Conservation (phyloP, 768 basidiomycete genomes). For the Amanita subjunquillea region DNA sequence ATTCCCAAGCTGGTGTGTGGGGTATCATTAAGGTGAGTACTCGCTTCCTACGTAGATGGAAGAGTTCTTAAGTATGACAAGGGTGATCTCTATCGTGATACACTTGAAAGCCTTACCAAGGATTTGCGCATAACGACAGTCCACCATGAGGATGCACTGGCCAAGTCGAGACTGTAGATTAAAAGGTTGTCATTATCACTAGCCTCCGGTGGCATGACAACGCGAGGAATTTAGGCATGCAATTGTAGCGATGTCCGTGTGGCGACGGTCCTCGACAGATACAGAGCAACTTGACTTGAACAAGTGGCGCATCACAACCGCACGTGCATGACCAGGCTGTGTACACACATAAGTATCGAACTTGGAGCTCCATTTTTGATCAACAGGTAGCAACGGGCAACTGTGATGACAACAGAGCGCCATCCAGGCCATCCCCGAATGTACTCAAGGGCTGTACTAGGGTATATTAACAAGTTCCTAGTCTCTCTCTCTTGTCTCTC, state of each 20-base stretch:
- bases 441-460: background rate
- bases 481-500: conserved; percentile 6
- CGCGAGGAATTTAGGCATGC: no score
- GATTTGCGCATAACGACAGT: conserved; percentile 25
- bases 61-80: conserved; percentile 14
- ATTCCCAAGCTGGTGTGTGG: conserved; percentile 56
- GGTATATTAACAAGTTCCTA: background rate
- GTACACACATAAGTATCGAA: no score
- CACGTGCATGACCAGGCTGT: no score
- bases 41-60: background rate
- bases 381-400: no score
- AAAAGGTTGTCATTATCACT: background rate
- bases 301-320: no score
- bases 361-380: no score
- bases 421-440: no score
- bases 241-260: no score
- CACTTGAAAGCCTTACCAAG: conserved; percentile 31
- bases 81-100: conserved; percentile 47
- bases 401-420: no score
- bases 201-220: no score
- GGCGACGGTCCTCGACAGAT: no score
- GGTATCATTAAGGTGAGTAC: conserved; percentile 56
- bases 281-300: no score
- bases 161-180: conserved; percentile 32
- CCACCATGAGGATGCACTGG: conserved; percentile 37